Percentiles rank a stretch among this genome's conserved stretches.
Evolutionary conservation across 2,329 filamentous ascomycete species (phyloP).

Genomic region (Aspergillus texensis): DNA sequence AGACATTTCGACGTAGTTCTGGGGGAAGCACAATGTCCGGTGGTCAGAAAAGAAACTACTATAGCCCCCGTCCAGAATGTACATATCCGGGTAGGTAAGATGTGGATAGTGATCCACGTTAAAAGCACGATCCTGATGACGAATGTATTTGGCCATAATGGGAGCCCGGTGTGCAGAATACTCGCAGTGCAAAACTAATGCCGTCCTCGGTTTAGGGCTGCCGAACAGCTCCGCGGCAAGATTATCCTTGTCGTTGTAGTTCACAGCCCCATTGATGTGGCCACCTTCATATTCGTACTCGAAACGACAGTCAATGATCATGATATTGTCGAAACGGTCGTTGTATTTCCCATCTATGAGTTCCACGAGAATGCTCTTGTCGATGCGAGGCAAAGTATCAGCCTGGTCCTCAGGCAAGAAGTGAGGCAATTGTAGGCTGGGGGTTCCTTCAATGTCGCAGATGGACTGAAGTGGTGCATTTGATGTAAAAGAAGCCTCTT

Average conservation of each 20-base stretch:
- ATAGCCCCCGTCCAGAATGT: slow-evolving; percentile 95
- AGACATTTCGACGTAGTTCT: slow-evolving; percentile 96
- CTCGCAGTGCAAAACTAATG: slow-evolving; percentile 95
- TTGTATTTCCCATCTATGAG: slow-evolving; percentile 84
- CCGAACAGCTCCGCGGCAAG: slow-evolving; percentile 79
- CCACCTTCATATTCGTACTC: slow-evolving; percentile 98
- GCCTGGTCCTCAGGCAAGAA: slow-evolving; percentile 78
- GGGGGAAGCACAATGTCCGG: slow-evolving; percentile 80
- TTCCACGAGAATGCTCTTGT: slow-evolving; percentile 77
- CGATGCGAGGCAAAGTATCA: slow-evolving; percentile 87
- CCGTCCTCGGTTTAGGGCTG: slow-evolving; percentile 68
- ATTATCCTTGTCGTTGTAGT: slow-evolving; percentile 95
- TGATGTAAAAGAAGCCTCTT: slow-evolving; percentile 61
- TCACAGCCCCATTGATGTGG: slow-evolving; percentile 89
- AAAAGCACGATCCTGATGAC: slow-evolving; percentile 79
- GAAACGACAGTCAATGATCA: slow-evolving; percentile 95
- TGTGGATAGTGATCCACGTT: slow-evolving; percentile 86
- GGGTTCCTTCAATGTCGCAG: slow-evolving; percentile 79
- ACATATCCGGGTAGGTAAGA: slow-evolving; percentile 94
- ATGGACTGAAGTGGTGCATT: slow-evolving; percentile 69
- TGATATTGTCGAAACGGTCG: slow-evolving; percentile 73
- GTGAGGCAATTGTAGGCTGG: slow-evolving; percentile 77
- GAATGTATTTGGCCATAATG: slow-evolving; percentile 92
- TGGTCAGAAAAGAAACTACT: slow-evolving; percentile 86
- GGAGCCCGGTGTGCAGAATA: slow-evolving; percentile 96